phyloP scores from a whole-genome alignment of 2,329 filamentous ascomycete genomes.

The Calonectria leucothoes region DNA sequence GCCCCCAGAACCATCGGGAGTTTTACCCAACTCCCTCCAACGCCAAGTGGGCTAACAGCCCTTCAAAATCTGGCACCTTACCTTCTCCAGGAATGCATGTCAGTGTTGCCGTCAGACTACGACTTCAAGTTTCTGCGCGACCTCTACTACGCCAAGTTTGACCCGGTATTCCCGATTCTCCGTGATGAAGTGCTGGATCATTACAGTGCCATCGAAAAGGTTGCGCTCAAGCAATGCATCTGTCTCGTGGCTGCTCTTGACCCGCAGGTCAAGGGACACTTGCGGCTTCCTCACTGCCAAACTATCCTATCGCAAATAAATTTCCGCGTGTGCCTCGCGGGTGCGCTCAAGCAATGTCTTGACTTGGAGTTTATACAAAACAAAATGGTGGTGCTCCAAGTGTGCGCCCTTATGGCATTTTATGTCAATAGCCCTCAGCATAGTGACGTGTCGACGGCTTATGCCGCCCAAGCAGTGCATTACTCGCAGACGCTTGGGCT shows the following conservation, averaged over 20 bases:
- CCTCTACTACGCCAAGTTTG: slow-evolving; percentile 5
- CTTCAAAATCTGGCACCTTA: background rate
- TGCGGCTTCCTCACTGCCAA: slow-evolving; percentile 5
- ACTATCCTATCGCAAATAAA: background rate
- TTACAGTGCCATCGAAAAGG: background rate
- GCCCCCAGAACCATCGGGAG: background rate
- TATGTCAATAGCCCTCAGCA: slow-evolving; percentile 6
- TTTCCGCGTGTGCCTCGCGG: slow-evolving; percentile 5
- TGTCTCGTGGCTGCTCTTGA: slow-evolving; percentile 8
- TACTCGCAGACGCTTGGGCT: slow-evolving; percentile 10
- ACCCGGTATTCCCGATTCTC: slow-evolving; percentile 9
- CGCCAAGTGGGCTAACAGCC: background rate
- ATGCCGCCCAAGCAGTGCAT: slow-evolving; percentile 5
- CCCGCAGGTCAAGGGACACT: background rate
- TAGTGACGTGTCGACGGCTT: slow-evolving; percentile 10
- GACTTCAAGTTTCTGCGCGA: background rate
- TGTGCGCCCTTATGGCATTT: slow-evolving; percentile 9
- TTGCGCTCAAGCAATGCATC: slow-evolving; percentile 10
- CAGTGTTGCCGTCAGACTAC: background rate
- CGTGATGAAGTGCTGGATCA: background rate
- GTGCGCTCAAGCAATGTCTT: background rate
- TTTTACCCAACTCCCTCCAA: background rate
- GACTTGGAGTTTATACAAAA: slow-evolving; percentile 10
- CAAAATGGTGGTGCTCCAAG: slow-evolving; percentile 13
- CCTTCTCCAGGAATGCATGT: slow-evolving; percentile 14